Base-by-base conservation (phyloP, 139 green algal genomes). In the Monoraphidium neglectum region DNA sequence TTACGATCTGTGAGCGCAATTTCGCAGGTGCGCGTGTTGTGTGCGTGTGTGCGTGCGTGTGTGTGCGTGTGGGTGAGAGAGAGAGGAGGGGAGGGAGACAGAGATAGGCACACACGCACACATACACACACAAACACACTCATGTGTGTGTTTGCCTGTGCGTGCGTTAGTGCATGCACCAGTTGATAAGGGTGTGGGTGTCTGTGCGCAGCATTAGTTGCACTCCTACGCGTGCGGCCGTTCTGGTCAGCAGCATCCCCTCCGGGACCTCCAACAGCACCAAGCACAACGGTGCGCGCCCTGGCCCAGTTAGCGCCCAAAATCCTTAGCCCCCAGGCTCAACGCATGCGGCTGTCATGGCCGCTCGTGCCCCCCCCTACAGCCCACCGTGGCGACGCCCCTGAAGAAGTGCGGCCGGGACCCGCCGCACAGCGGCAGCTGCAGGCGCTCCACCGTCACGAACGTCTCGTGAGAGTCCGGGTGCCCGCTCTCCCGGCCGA, bases 381-480 rank as follows among this genome's bases (percentile, higher is more conserved):
- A 15, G 57, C 80, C 43, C 68, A 97, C 95, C 46, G 97, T 99
- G 43, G 89, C 91, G 13, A 99, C 97, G 10, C 97, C 97, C n/a
- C 91, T 80, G 86, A 99, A 99, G 78, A 99, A 99, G 81, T 97
- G 90, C 0, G 97, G 97, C 1, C 97, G 85, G 2, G 86, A 92
- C 8, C 56, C 43, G 8, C 92, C 94, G 76, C 94, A 98, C 36
- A 99, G 82, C 0, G 88, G 87, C 64, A 85, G 78, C 81, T 97
- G 90, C 72, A 99, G 82, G 16, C 82, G 75, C 76, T 97, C 90
- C 54, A 97, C 84, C 70, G 88, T 79, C 16, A 98, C 87, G 68
- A 83, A 97, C 26, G 93, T 97, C 63, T 96, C 88, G 65, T 98
- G 92, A 0, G 78, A 72, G 35, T 88, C 88, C 0, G 81, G 76